phyloP scores from a whole-genome alignment of 768 basidiomycete species.

The Floccularia luteovirens region DNA sequence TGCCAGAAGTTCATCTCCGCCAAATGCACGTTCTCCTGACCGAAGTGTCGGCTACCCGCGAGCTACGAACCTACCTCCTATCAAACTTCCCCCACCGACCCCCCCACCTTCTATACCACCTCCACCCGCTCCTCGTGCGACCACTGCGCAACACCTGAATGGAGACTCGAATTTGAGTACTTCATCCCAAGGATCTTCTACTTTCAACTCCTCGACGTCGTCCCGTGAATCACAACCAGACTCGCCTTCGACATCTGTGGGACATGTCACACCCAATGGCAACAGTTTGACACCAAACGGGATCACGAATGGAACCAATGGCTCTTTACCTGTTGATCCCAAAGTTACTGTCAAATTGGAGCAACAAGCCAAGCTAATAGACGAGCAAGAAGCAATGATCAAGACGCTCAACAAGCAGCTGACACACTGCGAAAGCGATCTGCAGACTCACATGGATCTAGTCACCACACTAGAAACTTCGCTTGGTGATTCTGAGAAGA shows the following conservation, averaged over 20 bases:
- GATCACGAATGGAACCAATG: too few relatives aligned
- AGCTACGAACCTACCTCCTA: constrained; percentile 50
- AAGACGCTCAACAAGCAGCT: constrained; percentile 91
- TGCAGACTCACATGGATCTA: constrained; percentile 88
- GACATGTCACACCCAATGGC: constrained; percentile 31
- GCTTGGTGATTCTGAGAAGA: constrained; percentile 88
- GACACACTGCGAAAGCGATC: constrained; percentile 86
- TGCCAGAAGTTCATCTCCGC: constrained; percentile 51
- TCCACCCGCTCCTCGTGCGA: constrained; percentile 61
- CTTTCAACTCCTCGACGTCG: constrained; percentile 40
- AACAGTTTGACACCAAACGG: constrained; percentile 29
- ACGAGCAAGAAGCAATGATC: constrained; percentile 87
- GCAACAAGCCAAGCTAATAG: constrained; percentile 67
- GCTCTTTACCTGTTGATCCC: constrained; percentile 42
- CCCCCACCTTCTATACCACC: constrained; percentile 87
- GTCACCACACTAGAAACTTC: constrained; percentile 80
- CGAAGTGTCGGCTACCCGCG: constrained; percentile 50
- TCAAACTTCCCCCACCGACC: constrained; percentile 81
- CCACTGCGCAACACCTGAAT: constrained; percentile 23
- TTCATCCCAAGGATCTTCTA: constrained; percentile 53
- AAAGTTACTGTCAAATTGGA: constrained; percentile 57
- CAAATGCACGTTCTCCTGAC: constrained; percentile 46
- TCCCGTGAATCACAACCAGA: constrained; percentile 69
- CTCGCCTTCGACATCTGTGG: constrained; percentile 57
- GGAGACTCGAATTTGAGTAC: constrained; percentile 49